Evolutionary conservation across 2,329 filamentous ascomycete genomes (phyloP).

Genomic region (Magnaporthiopsis incrustans): DNA sequence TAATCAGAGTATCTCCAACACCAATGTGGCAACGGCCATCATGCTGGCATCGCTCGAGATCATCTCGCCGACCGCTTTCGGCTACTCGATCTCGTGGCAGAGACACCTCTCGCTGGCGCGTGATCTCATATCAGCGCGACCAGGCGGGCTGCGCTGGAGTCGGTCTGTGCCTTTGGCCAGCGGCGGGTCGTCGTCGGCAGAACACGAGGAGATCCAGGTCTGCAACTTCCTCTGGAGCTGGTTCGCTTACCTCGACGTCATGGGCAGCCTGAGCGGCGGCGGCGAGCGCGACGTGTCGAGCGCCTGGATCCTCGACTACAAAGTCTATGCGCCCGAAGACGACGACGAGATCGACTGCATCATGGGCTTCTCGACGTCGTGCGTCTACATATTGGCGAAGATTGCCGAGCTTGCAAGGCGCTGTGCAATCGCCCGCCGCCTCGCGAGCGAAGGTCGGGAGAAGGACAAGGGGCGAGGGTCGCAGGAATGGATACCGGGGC

Average conservation of each 20-base stretch:
- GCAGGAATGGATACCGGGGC: slow-evolving; percentile 47
- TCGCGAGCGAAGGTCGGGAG: background rate
- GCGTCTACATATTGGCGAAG: slow-evolving; percentile 61
- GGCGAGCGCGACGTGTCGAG: slow-evolving; percentile 41
- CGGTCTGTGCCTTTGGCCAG: slow-evolving; percentile 22
- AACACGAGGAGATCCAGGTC: slow-evolving; percentile 46
- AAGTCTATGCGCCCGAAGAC: slow-evolving; percentile 42
- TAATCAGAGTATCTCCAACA: slow-evolving; percentile 57
- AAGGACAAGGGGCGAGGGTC: slow-evolving; percentile 22
- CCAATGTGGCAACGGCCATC: slow-evolving; percentile 71
- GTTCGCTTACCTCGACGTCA: slow-evolving; percentile 77
- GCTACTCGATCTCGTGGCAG: slow-evolving; percentile 74
- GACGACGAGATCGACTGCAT: slow-evolving; percentile 72
- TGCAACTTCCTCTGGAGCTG: slow-evolving; percentile 71
- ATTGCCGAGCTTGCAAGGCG: slow-evolving; percentile 63
- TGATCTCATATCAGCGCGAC: slow-evolving; percentile 61
- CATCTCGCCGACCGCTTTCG: slow-evolving; percentile 73
- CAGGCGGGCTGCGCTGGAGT: slow-evolving; percentile 25
- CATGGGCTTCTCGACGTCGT: slow-evolving; percentile 68
- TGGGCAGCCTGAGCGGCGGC: slow-evolving; percentile 63
- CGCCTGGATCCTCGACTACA: slow-evolving; percentile 41
- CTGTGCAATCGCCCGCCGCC: slow-evolving; percentile 53
- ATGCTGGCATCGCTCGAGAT: slow-evolving; percentile 82
- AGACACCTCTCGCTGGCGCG: slow-evolving; percentile 69
- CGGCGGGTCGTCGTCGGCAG: slow-evolving; percentile 29